A percentile compares a stretch with the other conserved stretches of the same genome.
phyloP scores from a whole-genome alignment of 2,329 filamentous ascomycete genomes.

The Trichoderma sp. region DNA sequence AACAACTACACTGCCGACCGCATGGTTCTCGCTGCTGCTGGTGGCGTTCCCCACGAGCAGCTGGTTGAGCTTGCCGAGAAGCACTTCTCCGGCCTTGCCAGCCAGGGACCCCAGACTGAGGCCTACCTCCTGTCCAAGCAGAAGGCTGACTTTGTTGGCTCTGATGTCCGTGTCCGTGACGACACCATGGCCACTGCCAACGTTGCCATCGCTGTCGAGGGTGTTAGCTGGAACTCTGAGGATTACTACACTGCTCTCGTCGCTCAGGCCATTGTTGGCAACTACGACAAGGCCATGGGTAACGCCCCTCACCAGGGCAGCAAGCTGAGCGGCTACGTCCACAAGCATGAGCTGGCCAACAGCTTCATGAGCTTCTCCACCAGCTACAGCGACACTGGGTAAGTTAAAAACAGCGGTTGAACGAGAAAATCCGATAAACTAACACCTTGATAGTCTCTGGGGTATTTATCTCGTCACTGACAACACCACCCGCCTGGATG shows the following conservation, averaged over 20 bases:
- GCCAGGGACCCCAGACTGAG: slow-evolving; percentile 69
- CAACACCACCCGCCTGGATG: slow-evolving; percentile 81
- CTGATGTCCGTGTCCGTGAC: slow-evolving; percentile 91
- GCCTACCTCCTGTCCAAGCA: slow-evolving; percentile 76
- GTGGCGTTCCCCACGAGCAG: slow-evolving; percentile 89
- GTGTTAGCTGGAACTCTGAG: slow-evolving; percentile 98
- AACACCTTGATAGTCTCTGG: slow-evolving; percentile 85
- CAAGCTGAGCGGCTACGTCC: slow-evolving; percentile 93
- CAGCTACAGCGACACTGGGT: slow-evolving; percentile 99
- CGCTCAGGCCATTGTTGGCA: slow-evolving; percentile 96
- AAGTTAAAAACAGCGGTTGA: slow-evolving; percentile 37
- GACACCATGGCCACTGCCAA: slow-evolving; percentile 95
- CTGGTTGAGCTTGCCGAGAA: slow-evolving; percentile 95
- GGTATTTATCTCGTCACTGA: slow-evolving; percentile 98
- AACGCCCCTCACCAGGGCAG: slow-evolving; percentile 96
- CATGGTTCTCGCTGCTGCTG: slow-evolving; percentile 96
- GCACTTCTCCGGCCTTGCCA: slow-evolving; percentile 81
- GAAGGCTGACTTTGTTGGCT: slow-evolving; percentile 93
- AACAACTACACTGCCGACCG: slow-evolving; percentile 99
- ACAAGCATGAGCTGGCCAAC: slow-evolving; percentile 94
- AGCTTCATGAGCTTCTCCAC: slow-evolving; percentile 99
- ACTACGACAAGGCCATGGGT: slow-evolving; percentile 99
- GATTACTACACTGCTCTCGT: slow-evolving; percentile 99
- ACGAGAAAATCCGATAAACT: slow-evolving; percentile 21
- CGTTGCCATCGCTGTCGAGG: slow-evolving; percentile 97